Base-by-base conservation (phyloP, 805 yeast genomes). In the Suhomyces emberorum region DNA sequence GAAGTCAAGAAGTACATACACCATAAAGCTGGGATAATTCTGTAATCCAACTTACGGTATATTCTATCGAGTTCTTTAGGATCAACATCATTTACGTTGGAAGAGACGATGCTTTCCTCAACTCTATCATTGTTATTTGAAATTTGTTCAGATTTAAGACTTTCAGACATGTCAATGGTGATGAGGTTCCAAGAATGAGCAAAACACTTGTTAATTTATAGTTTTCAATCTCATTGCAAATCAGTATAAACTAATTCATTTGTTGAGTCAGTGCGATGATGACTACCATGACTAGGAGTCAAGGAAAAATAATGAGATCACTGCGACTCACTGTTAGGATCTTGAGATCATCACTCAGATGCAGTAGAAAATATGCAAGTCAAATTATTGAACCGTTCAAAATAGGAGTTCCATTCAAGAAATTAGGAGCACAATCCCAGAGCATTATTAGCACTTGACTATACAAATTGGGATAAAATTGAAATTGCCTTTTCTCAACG, bases 11-110 rank as follows among this genome's bases (percentile, higher is more conserved):
- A 86, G 55, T 86, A 86, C 32, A 86, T 61, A 30, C 77, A 65
- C 95, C 95, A 86, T 38, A 86, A 63, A 0, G 91, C 88, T 3
- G 95, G 95, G 39, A 86, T 81, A 49, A 85, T 83, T 35, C 95
- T 69, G 30, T 55, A 52, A 53, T 85, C 95, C 16, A 85, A 63
- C 49, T 74, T 77, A 33, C 83, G 56, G 55, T 85, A 81, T 23
- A 79, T 65, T 27, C 58, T 61, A 48, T 80, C 79, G 29, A 81
- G 59, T 33, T 67, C 59, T 30, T 62, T 61, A 9, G 32, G 24
- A 28, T 44, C 43, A 22, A 32, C 16, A 3, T 21, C 28, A 14
- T 24, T 28, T n/a, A 32, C 11, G 3, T 29, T 40, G 3, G 27
- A 28, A n/a, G 34, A 37, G 10, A 40, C 22, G 12, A 35, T 30